Conservation (phyloP, 768 basidiomycete genomes). For the Mycena latifolia region DNA sequence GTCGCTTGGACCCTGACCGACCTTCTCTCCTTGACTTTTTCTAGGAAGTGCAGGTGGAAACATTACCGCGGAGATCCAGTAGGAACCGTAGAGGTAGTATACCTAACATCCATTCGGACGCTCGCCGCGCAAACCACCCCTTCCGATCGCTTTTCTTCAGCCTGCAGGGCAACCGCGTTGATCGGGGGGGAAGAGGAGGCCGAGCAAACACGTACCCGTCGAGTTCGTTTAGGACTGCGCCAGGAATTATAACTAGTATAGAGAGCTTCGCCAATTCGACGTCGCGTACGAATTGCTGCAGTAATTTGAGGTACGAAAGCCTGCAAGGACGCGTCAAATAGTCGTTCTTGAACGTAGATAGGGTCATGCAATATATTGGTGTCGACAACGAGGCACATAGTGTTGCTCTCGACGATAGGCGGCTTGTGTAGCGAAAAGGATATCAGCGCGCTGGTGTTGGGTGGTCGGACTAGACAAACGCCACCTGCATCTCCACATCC, state of each 20-base stretch:
- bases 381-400: slow-evolving; percentile 73
- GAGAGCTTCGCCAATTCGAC: slow-evolving; percentile 62
- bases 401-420: slow-evolving; percentile 50
- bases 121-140: slow-evolving; percentile 77
- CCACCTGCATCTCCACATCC: slow-evolving; percentile 83
- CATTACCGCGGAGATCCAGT: no score
- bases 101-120: slow-evolving; percentile 70
- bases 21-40: slow-evolving; percentile 63
- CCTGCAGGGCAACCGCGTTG: slow-evolving; percentile 41
- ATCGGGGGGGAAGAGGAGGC: slow-evolving; percentile 5
- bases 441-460: slow-evolving; percentile 20
- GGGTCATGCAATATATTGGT: slow-evolving; percentile 82
- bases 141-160: slow-evolving; percentile 61
- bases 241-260: slow-evolving; percentile 77
- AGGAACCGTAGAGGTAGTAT: no score
- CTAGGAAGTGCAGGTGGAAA: no score
- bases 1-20: slow-evolving; percentile 72
- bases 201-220: slow-evolving; percentile 63
- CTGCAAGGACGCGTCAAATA: slow-evolving; percentile 40
- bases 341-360: slow-evolving; percentile 40
- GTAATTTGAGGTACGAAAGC: slow-evolving; percentile 42
- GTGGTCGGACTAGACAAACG: slow-evolving; percentile 34
- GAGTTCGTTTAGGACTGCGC: slow-evolving; percentile 81
- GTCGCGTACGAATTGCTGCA: slow-evolving; percentile 75
- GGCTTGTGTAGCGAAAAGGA: slow-evolving; percentile 48